Evolutionary conservation across 2,329 filamentous ascomycete genomes (phyloP), one percentile per base, ranked within the genome.

Genomic region (Alternaria ventricosa): DNA sequence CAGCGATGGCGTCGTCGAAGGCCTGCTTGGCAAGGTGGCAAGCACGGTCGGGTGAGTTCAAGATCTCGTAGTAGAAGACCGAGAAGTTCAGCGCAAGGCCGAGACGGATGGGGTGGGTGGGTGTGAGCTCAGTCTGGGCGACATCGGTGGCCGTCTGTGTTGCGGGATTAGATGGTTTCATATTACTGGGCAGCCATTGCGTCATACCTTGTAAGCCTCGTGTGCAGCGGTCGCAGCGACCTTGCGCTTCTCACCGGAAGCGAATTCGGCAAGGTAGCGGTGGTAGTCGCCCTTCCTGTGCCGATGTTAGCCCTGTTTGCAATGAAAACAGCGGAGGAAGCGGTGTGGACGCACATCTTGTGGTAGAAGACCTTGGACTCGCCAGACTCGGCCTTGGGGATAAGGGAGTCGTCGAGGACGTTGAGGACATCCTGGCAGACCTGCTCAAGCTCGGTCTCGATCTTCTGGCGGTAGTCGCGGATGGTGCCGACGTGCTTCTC

Each of bases 331-430:
- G 49, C 30, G 15, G n/a, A 22, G 25, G 44, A 53, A 33, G 33
- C 15, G 22, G 60, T 8, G 30, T 50, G 30, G 30, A 87, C 92
- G 77, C 86, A 97, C 95, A 98, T 98, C 90, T 98, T 98, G 91
- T 97, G 94, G 88, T 98, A 98, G 85, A 98, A 98, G 82, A 98
- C 95, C 90, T 97, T 98, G 83, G 94, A 97, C 88, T 98, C 95
- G 86, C 95, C 95, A 73, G 93, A 92, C 85, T 96, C 92, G 81
- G 95, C 95, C 85, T 96, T 95, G 84, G 94, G 94, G 81, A 98
- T 98, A 79, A 98, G 88, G 81, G 90, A 90, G 80, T 97, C 87
- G 82, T 97, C 94, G 72, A 98, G 88, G 75, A 98, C 95, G 78
- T 97, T 91, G 75, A 98, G 91, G 75, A 97, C 93, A 86, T 98